Conservation (phyloP, 176 grass and related monocot genomes). For the Juncus inflexus region DNA sequence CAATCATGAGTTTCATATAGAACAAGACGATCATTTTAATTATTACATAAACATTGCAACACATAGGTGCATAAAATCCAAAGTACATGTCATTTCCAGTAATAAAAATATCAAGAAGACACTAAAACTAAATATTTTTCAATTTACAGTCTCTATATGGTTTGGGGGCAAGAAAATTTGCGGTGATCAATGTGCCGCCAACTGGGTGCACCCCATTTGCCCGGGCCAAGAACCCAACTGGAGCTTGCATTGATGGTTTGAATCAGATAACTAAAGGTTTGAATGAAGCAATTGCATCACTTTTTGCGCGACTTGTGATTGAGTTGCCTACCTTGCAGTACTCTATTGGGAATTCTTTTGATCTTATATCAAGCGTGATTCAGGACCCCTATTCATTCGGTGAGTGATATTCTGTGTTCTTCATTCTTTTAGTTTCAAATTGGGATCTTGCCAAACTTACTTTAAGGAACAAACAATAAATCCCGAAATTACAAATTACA, state of each 20-base stretch:
- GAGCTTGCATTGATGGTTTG: constrained; percentile 39
- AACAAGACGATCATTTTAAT: no score
- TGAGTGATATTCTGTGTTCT: constrained; percentile 10
- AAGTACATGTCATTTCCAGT: no score
- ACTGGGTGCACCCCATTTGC: constrained; percentile 47
- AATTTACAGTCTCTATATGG: constrained; percentile 41
- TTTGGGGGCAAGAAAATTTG: constrained; percentile 62
- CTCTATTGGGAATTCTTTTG: constrained; percentile 50
- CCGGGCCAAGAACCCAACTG: constrained; percentile 29
- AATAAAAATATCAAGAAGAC: constrained; percentile 5
- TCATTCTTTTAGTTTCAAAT: no score
- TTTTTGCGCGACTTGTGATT: constrained; percentile 37
- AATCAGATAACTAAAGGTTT: constrained; percentile 49
- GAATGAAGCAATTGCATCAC: constrained; percentile 36
- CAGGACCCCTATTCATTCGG: constrained; percentile 27
- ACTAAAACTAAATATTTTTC: constrained; percentile 1
- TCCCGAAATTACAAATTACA: no score
- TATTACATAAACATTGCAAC: no score
- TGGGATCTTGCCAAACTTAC: no score
- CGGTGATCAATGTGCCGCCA: constrained; percentile 38
- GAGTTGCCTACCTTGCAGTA: constrained; percentile 56
- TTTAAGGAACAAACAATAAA: no score
- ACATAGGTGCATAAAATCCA: no score
- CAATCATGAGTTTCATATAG: no score
- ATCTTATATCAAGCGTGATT: constrained; percentile 40